Evolutionary conservation across 257 asterid genomes (phyloP).

Genomic region (Solanum raphanifolium): DNA sequence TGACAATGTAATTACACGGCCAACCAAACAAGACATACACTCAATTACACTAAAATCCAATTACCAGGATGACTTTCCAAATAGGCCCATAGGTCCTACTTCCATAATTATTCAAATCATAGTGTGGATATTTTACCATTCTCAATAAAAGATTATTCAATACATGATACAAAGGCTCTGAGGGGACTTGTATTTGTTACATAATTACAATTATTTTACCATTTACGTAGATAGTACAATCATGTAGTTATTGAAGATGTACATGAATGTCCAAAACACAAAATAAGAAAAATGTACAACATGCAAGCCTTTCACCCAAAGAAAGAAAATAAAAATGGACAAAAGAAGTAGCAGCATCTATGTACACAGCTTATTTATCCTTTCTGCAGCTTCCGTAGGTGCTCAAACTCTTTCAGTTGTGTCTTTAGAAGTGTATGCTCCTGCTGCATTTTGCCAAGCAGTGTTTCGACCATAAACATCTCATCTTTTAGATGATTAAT

Average conservation of each 20-base stretch:
- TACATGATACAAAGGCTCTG: neutral
- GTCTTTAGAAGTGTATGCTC: slow-evolving; percentile 56
- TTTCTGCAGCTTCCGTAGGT: slow-evolving; percentile 28
- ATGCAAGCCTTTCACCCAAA: neutral
- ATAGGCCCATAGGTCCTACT: neutral
- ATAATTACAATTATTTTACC: neutral
- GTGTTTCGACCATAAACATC: slow-evolving; percentile 55
- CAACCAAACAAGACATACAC: too few relatives aligned
- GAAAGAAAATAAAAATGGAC: neutral
- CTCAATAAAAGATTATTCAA: neutral
- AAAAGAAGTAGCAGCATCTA: neutral
- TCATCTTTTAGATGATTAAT: slow-evolving; percentile 64
- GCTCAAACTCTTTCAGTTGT: slow-evolving; percentile 55
- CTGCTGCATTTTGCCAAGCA: slow-evolving; percentile 57
- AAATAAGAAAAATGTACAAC: neutral
- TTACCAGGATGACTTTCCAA: neutral
- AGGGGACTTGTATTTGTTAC: neutral
- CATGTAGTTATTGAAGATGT: neutral
- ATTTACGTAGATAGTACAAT: neutral
- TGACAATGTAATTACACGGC: too few relatives aligned
- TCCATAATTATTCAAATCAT: neutral
- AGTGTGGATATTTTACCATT: neutral
- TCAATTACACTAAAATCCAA: too few relatives aligned
- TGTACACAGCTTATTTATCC: slow-evolving; percentile 2
- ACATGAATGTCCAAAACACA: neutral